Evolutionary conservation across 2,329 filamentous ascomycete genomes (phyloP), one percentile per base, ranked within the genome.

Genomic region (Ascochyta koolunga): DNA sequence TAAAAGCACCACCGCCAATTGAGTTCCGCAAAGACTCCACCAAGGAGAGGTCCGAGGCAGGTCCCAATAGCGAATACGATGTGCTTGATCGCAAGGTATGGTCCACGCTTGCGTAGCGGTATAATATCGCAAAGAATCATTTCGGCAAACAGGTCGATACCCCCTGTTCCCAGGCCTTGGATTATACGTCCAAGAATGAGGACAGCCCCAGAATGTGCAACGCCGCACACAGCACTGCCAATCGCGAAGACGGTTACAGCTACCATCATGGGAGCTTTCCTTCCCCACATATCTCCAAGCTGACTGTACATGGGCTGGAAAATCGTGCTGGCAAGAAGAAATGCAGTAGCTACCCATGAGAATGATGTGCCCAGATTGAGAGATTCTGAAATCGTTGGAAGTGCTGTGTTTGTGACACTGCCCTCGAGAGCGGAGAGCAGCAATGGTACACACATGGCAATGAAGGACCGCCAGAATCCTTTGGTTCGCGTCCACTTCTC

Each of bases 121-220:
- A 83, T 76, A 3, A 84, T 64, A 50, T 84, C 82, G 21, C 75
- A 79, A 7, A 83, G 71, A 16, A 85, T 76, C 45, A 83, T 75
- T 21, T 80, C 77, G 4, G 77, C 71, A 2, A 83, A 68, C 35
- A 79, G 64, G 43, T 74, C 75, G 58, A 80, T 75, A 0, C 80
- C 81, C 2, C 78, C 80, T 1, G 70, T 76, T 0, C 80, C 81
- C 2, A 81, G 62, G 0, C 85, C 85, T 50, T 87, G 83, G 1
- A 87, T 67, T 0, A 77, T 77, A 0, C 84, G 77, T n/a, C 82
- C 83, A 56, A 75, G 77, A 13, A 88, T 83, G 2, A 89, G 71
- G 64, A 80, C 78, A 0, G 59, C 63, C 0, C 71, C 73, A 7
- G 59, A 78, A 0, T 62, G 73, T 0, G 84, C 79, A 0, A 77